Conservation (phyloP, 768 basidiomycete species). For the Russula virescens region DNA sequence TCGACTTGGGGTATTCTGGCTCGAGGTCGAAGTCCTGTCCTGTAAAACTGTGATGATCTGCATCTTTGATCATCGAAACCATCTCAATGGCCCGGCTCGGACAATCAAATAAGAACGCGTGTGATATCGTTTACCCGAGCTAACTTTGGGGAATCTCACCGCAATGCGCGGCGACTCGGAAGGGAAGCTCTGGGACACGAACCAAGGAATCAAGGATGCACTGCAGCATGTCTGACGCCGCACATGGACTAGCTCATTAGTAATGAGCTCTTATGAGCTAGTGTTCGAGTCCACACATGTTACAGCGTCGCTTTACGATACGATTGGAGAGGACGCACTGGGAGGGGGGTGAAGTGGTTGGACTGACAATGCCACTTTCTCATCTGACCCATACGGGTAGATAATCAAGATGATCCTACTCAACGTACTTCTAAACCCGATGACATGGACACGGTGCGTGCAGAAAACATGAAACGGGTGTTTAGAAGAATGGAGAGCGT, state of each 20-base stretch:
- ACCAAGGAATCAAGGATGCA: neutral
- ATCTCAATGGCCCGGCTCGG: neutral
- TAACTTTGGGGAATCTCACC: neutral
- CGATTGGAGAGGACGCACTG: neutral
- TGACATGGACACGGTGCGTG: neutral
- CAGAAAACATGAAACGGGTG: neutral
- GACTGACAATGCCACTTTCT: conserved; percentile 8
- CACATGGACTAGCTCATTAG: too few relatives aligned
- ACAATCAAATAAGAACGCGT: neutral
- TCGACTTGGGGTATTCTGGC: too few relatives aligned
- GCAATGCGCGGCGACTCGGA: neutral
- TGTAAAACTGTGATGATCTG: neutral
- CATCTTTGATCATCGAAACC: neutral
- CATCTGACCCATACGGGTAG: conserved; percentile 13
- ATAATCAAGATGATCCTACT: conserved; percentile 19
- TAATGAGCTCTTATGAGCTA: neutral
- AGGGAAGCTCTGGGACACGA: neutral
- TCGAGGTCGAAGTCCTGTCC: too few relatives aligned
- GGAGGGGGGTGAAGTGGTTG: too few relatives aligned
- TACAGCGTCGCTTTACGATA: neutral
- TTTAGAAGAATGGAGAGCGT: conserved; percentile 2
- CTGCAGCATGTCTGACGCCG: conserved; percentile 4
- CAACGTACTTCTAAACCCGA: neutral
- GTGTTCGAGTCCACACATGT: neutral
- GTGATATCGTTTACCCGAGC: neutral